These are phyloP conservation scores for Grosmannia penicillata DNA, from an alignment of 2,329 filamentous ascomycete genomes.

Conservation along the genomic window DNA sequence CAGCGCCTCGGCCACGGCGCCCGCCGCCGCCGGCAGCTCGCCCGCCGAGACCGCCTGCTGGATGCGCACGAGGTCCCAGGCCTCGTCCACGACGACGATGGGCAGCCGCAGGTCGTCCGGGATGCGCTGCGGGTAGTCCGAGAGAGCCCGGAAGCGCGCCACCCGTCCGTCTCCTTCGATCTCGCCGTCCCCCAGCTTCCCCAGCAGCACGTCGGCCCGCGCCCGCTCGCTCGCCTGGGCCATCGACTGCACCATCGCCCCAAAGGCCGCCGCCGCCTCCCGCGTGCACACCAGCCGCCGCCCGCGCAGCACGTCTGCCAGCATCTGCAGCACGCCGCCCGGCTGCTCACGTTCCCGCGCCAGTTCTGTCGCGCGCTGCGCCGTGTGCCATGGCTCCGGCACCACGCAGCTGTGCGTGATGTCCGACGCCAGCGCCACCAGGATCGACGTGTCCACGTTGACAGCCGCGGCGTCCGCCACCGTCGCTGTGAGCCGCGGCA, in stretches of 20 bases:
- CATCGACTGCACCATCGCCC: conserved; percentile 49
- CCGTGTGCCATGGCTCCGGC: conserved; percentile 29
- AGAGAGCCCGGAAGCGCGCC: conserved; percentile 15
- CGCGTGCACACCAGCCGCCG: conserved; percentile 49
- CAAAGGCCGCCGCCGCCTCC: conserved; percentile 50
- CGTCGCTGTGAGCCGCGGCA: conserved; percentile 15
- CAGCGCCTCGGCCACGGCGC: conserved; percentile 15
- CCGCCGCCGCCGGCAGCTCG: conserved; percentile 36
- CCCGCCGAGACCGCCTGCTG: conserved; percentile 20
- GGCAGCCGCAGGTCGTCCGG: conserved; percentile 33
- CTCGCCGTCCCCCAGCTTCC: not conserved
- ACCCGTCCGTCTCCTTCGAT: conserved; percentile 10
- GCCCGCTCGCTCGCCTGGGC: conserved; percentile 45
- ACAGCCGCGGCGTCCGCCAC: conserved; percentile 26
- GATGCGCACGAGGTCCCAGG: conserved; percentile 22
- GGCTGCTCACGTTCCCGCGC: conserved; percentile 47
- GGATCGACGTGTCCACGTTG: conserved; percentile 54
- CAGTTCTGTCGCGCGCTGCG: conserved; percentile 48
- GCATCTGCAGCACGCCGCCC: conserved; percentile 33
- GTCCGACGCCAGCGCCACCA: conserved; percentile 60
- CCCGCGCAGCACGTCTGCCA: conserved; percentile 46
- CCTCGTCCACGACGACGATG: conserved; percentile 37
- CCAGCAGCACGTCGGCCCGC: conserved; percentile 39
- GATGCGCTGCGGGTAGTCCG: conserved; percentile 18
- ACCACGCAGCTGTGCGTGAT: conserved; percentile 41